Evolutionary conservation across 2,329 filamentous ascomycete genomes (phyloP).

Genomic region (Pezicula rhizophila): DNA sequence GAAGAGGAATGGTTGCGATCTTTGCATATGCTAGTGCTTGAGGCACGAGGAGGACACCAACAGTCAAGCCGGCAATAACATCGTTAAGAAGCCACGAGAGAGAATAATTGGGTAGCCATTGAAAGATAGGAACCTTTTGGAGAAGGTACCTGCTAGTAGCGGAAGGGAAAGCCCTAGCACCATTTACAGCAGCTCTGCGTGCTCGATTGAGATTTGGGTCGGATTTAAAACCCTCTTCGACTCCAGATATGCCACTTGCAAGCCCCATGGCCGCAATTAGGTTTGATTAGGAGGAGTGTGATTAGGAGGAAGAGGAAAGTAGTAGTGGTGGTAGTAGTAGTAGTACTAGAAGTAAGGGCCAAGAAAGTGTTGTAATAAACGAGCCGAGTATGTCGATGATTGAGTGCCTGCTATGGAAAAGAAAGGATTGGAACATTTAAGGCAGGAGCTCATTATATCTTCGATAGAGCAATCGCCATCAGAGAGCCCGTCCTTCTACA

Average conservation of each 20-base stretch:
- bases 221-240: background rate
- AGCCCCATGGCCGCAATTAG: background rate
- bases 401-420: background rate
- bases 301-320: background rate
- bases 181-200: background rate
- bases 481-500: background rate
- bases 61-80: constrained; percentile 53
- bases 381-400: background rate
- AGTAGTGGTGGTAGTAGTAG: too few species aligned
- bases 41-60: constrained; percentile 55
- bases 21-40: constrained; percentile 56
- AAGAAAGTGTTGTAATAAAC: background rate
- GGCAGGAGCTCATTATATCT: background rate
- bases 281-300: background rate
- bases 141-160: constrained; percentile 48
- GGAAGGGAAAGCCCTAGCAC: constrained; percentile 13
- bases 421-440: background rate
- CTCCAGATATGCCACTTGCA: background rate
- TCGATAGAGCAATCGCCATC: background rate
- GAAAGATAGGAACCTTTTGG: constrained; percentile 54
- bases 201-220: constrained; percentile 5
- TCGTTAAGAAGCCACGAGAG: constrained; percentile 56
- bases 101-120: constrained; percentile 58
- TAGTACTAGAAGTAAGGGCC: too few species aligned
- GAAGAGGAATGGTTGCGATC: constrained; percentile 55